Evolutionary conservation across 768 basidiomycete genomes (phyloP).

Genomic region (Pleurotus pulmonarius): DNA sequence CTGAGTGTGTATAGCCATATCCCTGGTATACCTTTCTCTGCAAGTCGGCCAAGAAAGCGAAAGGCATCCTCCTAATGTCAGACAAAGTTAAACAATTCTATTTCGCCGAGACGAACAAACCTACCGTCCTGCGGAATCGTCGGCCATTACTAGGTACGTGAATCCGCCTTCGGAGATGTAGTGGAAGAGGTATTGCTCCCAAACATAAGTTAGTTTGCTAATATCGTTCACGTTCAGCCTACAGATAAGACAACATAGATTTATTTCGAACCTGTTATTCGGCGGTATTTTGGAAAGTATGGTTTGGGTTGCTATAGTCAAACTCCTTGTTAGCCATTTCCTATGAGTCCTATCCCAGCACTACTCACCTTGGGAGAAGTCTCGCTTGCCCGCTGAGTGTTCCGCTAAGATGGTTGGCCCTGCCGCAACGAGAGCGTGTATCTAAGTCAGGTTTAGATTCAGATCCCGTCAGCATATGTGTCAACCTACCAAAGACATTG

Average conservation of each 20-base stretch:
- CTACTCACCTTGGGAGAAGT: conserved; percentile 81
- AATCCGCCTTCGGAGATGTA: conserved; percentile 88
- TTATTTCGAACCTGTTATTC: conserved; percentile 59
- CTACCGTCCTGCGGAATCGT: conserved; percentile 87
- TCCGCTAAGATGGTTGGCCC: conserved; percentile 83
- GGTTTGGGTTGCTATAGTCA: conserved; percentile 65
- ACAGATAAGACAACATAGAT: conserved; percentile 16
- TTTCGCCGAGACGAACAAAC: conserved; percentile 16
- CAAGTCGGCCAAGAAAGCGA: conserved; percentile 86
- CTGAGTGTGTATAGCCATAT: neutral
- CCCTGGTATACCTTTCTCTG: conserved; percentile 60
- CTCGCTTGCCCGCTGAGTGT: conserved; percentile 72
- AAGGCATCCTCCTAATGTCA: conserved; percentile 74
- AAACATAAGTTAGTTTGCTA: conserved; percentile 82
- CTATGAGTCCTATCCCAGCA: neutral
- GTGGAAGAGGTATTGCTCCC: conserved; percentile 93
- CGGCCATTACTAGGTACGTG: conserved; percentile 90
- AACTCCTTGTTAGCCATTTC: neutral
- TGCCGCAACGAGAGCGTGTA: conserved; percentile 82
- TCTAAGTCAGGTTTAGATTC: conserved; percentile 33
- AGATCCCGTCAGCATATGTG: neutral
- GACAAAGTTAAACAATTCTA: too few relatives aligned
- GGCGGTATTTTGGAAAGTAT: conserved; percentile 96
- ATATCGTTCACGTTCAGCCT: neutral
- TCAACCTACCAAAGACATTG: conserved; percentile 28